Percentiles rank a stretch among this genome's conserved stretches.
Evolutionary conservation across 2,329 filamentous ascomycete genomes (phyloP).

Genomic region (Lojkania enalia): DNA sequence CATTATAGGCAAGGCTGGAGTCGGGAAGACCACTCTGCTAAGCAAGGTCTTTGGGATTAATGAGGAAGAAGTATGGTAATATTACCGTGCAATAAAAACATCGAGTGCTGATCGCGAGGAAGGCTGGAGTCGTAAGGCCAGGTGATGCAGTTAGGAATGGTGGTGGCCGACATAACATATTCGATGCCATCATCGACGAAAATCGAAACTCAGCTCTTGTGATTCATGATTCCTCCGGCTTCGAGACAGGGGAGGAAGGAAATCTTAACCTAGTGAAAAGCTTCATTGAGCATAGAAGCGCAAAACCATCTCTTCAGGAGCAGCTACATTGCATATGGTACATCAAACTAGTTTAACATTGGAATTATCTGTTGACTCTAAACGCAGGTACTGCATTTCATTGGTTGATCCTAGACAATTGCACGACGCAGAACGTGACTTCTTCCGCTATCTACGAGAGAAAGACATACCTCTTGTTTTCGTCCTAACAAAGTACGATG

Average conservation of each 20-base stretch:
- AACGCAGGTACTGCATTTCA: constrained; percentile 5
- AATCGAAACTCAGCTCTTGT: constrained; percentile 4
- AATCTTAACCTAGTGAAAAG: background rate
- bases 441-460: constrained; percentile 3
- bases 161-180: constrained; percentile 3
- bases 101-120: background rate
- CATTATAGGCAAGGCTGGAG: constrained; percentile 5
- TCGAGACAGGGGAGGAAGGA: constrained; percentile 1
- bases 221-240: constrained; percentile 3
- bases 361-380: too few relatives aligned
- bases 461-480: constrained; percentile 4
- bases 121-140: constrained; percentile 2
- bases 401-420: background rate
- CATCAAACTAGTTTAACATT: too few relatives aligned
- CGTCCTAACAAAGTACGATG: constrained; percentile 5
- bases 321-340: constrained; percentile 6
- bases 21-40: constrained; percentile 5
- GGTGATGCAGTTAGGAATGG: constrained; percentile 1
- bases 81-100: background rate
- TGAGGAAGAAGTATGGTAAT: constrained; percentile 1
- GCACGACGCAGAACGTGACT: background rate
- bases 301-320: constrained; percentile 1
- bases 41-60: constrained; percentile 3
- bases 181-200: constrained; percentile 2
- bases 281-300: constrained; percentile 4